Percentiles rank a stretch among this genome's conserved stretches.
These are phyloP conservation scores for Petunia hybrid DNA, from an alignment of 305 asterid species.

Conservation along the genomic window DNA sequence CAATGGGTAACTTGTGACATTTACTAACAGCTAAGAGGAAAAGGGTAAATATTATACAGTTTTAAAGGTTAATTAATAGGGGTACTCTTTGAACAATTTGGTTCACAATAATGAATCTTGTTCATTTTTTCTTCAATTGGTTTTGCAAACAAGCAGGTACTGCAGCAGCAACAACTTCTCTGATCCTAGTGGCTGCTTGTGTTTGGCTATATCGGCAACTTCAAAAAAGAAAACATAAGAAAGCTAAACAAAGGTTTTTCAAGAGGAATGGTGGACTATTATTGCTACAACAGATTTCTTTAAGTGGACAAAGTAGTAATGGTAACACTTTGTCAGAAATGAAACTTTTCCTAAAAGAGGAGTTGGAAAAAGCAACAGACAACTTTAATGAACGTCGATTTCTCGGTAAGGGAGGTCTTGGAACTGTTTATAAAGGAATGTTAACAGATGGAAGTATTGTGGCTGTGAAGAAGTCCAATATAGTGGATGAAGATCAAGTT, in stretches of 20 bases:
- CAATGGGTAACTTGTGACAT: no score
- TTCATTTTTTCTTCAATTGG: no score
- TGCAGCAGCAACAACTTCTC: slow-evolving; percentile 35
- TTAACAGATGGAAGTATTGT: slow-evolving; percentile 46
- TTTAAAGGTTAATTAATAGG: no score
- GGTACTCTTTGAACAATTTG: no score
- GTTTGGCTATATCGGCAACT: slow-evolving; percentile 39
- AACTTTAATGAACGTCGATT: slow-evolving; percentile 41
- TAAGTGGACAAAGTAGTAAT: slow-evolving; percentile 13
- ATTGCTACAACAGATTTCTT: slow-evolving; percentile 24
- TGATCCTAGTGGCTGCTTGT: slow-evolving; percentile 32
- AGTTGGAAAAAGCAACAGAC: slow-evolving; percentile 49
- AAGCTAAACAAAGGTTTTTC: slow-evolving; percentile 39
- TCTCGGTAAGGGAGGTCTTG: slow-evolving; percentile 48
- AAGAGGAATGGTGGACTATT: no score
- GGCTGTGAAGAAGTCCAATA: slow-evolving; percentile 45
- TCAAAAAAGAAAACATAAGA: slow-evolving; percentile 21
- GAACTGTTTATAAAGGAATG: slow-evolving; percentile 47
- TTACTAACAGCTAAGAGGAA: no score
- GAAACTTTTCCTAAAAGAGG: slow-evolving; percentile 38
- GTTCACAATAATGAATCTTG: no score
- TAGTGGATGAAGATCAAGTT: slow-evolving; percentile 38
- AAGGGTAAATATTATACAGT: no score
- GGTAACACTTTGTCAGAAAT: slow-evolving; percentile 12
- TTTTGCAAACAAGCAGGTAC: slow-evolving; percentile 25